Base-by-base conservation (phyloP, 805 yeast species). In the Kodamaea nitidulidarum region DNA sequence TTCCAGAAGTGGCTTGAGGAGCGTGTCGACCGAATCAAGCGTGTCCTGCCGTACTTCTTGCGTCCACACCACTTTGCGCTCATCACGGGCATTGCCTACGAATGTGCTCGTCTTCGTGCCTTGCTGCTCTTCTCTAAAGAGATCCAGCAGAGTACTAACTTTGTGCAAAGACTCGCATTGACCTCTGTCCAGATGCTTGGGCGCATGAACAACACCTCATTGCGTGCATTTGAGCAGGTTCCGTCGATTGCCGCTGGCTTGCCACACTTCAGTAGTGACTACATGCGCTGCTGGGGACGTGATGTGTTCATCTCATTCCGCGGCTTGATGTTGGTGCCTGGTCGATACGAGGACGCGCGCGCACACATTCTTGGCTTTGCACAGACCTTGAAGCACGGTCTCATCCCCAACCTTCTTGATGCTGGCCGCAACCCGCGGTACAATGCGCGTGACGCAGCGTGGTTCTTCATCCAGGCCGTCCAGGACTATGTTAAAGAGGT, bases 281-380 rank as follows among this genome's bases (percentile, higher is more conserved):
- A 84, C 60, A 88, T 91, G 96, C 75, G 98, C 60, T 88, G 96
- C 58, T 91, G 98, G 98, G 98, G 98, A 15, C 76, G 98, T 55
- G 98, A 91, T 61, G 95, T 88, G 1, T 93, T 93, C 57, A 83
- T 91, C 33, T 76, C 96, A 0, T 71, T 84, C 31, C 70, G 96
- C 44, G 98, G 98, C 0, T 68, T 91, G 35, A 63, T 88, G 40
- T 64, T 88, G 16, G 81, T 84, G 1, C 76, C 96, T 0, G 90
- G 84, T 8, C 71, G 98, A 40, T 79, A 58, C 54, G 86, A 83
- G 1, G 88, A 81, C 32, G 97, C 97, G 1, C 81, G 74, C 52
- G 56, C 63, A 28, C 98, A 91, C 57, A 87, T 91, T 44, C 62
- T 90, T 34, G 84, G 83, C 7, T 91, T 88, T 67, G 98, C 95